Evolutionary conservation across 2,329 filamentous ascomycete species (phyloP).

Genomic region (Alternaria gansuensis): DNA sequence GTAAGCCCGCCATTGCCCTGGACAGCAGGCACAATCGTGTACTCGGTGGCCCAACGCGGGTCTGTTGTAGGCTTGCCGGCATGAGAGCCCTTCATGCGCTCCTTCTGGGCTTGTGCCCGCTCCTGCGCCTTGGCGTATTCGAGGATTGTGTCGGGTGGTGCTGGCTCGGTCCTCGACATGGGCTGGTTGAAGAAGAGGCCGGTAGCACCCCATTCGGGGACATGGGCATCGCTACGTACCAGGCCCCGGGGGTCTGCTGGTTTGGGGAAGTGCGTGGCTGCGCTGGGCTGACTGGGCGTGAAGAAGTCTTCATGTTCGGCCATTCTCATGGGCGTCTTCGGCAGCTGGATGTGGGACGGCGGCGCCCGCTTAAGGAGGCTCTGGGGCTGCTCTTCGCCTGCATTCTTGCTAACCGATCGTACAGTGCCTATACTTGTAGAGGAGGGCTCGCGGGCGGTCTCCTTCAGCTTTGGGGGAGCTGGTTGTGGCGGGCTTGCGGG

Average conservation of each 20-base stretch:
- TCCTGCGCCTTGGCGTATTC: conserved; percentile 67
- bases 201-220: conserved; percentile 76
- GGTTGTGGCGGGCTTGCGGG: conserved; percentile 52
- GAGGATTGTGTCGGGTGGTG: conserved; percentile 78
- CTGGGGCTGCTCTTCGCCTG: conserved; percentile 37
- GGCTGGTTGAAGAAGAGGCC: conserved; percentile 77
- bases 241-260: conserved; percentile 61
- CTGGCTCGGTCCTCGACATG: conserved; percentile 74
- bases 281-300: conserved; percentile 53
- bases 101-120: conserved; percentile 42
- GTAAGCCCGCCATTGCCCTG: conserved; percentile 92
- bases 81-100: conserved; percentile 30
- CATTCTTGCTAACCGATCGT: conserved; percentile 23
- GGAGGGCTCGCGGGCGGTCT: conserved; percentile 62
- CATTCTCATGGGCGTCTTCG: conserved; percentile 54
- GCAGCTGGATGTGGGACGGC: conserved; percentile 41
- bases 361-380: conserved; percentile 53
- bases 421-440: conserved; percentile 20
- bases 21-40: conserved; percentile 83
- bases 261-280: conserved; percentile 64
- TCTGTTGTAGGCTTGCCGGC: conserved; percentile 46
- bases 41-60: conserved; percentile 72
- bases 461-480: conserved; percentile 42
- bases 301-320: conserved; percentile 58
- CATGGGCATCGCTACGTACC: conserved; percentile 76